A percentile compares a stretch with the other conserved stretches of the same genome.
Evolutionary conservation across 257 asterid genomes (phyloP).

Genomic region (Nicotiana attenuata): DNA sequence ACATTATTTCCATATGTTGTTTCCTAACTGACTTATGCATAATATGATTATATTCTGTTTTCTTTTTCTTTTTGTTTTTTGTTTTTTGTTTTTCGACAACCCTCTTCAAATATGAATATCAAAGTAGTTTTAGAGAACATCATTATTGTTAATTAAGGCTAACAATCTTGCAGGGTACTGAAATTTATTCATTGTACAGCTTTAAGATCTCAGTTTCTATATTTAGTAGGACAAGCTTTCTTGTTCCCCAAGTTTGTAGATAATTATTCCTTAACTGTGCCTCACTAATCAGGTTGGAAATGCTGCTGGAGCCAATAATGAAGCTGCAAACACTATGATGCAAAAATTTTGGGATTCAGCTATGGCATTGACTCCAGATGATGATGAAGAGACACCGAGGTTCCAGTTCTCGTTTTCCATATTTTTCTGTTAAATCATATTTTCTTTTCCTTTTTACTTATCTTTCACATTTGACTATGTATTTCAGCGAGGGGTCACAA

Average conservation of each 20-base stretch:
- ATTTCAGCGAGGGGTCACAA: slow-evolving; percentile 64
- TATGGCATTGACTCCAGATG: slow-evolving; percentile 71
- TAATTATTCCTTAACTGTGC: slow-evolving; percentile 6
- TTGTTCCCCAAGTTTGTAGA: neutral
- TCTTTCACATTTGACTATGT: slow-evolving; percentile 18
- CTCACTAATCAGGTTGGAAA: slow-evolving; percentile 61
- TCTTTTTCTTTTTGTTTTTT: neutral
- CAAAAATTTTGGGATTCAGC: slow-evolving; percentile 98
- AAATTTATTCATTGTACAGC: neutral
- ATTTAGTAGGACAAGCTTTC: neutral
- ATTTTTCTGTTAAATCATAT: neutral
- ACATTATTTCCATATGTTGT: neutral
- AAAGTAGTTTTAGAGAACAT: neutral
- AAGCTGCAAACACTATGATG: slow-evolving; percentile 75
- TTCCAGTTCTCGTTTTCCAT: slow-evolving; percentile 19
- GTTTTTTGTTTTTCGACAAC: too few species aligned
- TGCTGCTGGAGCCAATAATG: slow-evolving; percentile 58
- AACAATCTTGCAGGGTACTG: neutral
- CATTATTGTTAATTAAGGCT: neutral
- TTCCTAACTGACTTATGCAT: neutral
- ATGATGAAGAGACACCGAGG: slow-evolving; percentile 84
- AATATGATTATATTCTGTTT: neutral
- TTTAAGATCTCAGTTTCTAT: neutral
- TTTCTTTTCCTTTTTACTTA: slow-evolving; percentile 13
- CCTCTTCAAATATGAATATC: neutral